Evolutionary conservation across 2,329 filamentous ascomycete genomes (phyloP).

Genomic region (Onygenales sp.): DNA sequence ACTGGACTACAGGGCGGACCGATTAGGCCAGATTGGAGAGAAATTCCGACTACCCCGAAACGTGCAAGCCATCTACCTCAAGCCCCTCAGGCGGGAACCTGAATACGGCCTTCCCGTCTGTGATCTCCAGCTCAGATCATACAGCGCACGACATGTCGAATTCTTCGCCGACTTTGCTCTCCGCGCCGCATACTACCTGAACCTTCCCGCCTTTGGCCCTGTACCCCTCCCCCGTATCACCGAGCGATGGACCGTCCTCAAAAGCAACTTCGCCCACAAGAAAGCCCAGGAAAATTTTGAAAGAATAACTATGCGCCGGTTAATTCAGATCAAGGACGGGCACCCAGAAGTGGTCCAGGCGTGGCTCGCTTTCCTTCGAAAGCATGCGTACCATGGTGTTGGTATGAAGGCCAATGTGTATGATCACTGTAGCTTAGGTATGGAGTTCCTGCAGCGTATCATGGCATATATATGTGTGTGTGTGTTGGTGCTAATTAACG

Average conservation of each 20-base stretch:
- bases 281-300: slow-evolving; percentile 98
- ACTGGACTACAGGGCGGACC: slow-evolving; percentile 22
- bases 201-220: slow-evolving; percentile 75
- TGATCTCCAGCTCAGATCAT: slow-evolving; percentile 88
- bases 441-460: slow-evolving; percentile 10
- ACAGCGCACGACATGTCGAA: slow-evolving; percentile 78
- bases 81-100: slow-evolving; percentile 66
- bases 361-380: slow-evolving; percentile 86
- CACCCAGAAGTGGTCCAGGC: slow-evolving; percentile 79
- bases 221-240: slow-evolving; percentile 75
- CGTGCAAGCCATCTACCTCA: slow-evolving; percentile 77
- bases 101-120: slow-evolving; percentile 73
- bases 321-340: slow-evolving; percentile 90
- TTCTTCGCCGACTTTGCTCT: slow-evolving; percentile 93
- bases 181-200: slow-evolving; percentile 87
- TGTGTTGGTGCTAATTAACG: slow-evolving; percentile 4
- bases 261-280: slow-evolving; percentile 86
- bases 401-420: slow-evolving; percentile 99
- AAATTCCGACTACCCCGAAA: slow-evolving; percentile 59
- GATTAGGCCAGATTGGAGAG: slow-evolving; percentile 23
- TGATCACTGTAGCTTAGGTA: slow-evolving; percentile 70
- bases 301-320: slow-evolving; percentile 69
- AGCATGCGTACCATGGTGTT: slow-evolving; percentile 89
- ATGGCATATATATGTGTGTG: slow-evolving; percentile 2
- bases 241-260: slow-evolving; percentile 90